phyloP scores from a whole-genome alignment of 495 filamentous ascomycete species.

The Xylaria nigripes region DNA sequence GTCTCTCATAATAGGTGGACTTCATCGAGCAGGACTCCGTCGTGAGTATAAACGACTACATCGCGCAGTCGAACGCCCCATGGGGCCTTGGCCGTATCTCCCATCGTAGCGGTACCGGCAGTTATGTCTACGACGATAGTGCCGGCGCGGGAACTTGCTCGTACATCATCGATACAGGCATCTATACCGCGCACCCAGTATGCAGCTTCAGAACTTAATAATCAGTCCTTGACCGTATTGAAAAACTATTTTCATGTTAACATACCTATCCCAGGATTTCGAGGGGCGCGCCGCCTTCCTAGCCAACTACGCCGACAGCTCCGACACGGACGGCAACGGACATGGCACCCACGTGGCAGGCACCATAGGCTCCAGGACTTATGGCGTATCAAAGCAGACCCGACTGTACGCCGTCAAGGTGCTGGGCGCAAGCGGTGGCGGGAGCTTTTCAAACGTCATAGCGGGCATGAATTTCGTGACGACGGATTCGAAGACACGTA shows the following conservation, averaged over 20 bases:
- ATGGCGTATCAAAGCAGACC: constrained; percentile 43
- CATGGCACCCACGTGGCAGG: constrained; percentile 46
- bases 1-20: constrained; percentile 35
- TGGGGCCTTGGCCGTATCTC: constrained; percentile 58
- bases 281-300: constrained; percentile 35
- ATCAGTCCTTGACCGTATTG: neutral
- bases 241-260: neutral
- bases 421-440: constrained; percentile 41
- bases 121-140: constrained; percentile 52
- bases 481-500: constrained; percentile 19
- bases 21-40: constrained; percentile 46
- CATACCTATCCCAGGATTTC: constrained; percentile 26
- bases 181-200: constrained; percentile 51
- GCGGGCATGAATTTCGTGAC: constrained; percentile 43
- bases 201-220: no score
- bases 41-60: constrained; percentile 38
- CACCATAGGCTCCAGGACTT: constrained; percentile 41
- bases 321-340: constrained; percentile 43
- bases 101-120: constrained; percentile 36
- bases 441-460: constrained; percentile 40
- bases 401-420: constrained; percentile 44
- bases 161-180: constrained; percentile 56
- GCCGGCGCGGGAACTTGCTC: constrained; percentile 50
- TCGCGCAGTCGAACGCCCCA: constrained; percentile 45
- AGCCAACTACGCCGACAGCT: constrained; percentile 36